Conservation (phyloP, 306 rosid species). For the Luffa acutangula region DNA sequence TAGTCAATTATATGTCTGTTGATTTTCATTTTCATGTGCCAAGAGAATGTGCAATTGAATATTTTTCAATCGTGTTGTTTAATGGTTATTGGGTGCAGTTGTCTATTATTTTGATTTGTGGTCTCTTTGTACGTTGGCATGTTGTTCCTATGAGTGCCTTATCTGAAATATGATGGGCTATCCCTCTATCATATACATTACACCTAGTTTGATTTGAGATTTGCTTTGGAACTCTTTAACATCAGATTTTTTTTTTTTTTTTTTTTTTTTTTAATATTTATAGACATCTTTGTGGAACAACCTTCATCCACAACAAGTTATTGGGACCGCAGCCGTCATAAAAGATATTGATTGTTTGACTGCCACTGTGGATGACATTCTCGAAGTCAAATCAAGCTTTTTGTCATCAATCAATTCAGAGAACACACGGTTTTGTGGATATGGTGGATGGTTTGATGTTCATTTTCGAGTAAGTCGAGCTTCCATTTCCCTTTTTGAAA, state of each 20-base stretch:
- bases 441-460: slow-evolving; percentile 97
- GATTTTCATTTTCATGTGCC: background rate
- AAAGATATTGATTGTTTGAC: slow-evolving; percentile 89
- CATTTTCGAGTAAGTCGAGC: slow-evolving; percentile 71
- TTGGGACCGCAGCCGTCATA: slow-evolving; percentile 64
- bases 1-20: background rate
- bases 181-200: background rate
- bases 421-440: slow-evolving; percentile 61
- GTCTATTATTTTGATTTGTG: background rate
- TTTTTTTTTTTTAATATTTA: too few species aligned
- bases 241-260: background rate
- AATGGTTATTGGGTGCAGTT: background rate
- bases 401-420: slow-evolving; percentile 39
- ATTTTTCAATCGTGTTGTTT: background rate
- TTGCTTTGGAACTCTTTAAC: slow-evolving; percentile 1
- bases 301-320: slow-evolving; percentile 81
- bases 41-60: background rate
- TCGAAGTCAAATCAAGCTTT: slow-evolving; percentile 52
- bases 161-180: background rate
- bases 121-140: background rate
- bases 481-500: background rate
- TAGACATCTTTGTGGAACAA: slow-evolving; percentile 90
- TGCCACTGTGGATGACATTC: slow-evolving; percentile 66
- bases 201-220: background rate
- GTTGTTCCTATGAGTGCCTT: background rate